Conservation (phyloP, 495 filamentous ascomycete genomes). For the Sporormia fimetaria region DNA sequence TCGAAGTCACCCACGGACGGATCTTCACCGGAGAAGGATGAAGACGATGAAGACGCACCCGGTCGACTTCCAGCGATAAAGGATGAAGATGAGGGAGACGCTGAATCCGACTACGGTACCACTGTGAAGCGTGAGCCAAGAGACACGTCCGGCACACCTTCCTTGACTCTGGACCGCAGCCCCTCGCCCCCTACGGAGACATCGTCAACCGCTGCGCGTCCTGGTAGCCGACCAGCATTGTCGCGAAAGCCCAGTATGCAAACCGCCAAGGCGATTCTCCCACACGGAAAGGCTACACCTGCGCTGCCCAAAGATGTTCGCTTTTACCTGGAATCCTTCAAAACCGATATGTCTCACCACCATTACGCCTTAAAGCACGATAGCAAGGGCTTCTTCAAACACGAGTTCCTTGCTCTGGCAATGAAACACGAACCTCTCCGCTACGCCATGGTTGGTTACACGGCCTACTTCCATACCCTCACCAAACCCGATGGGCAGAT, state of each 20-base stretch:
- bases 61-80: constrained; percentile 48
- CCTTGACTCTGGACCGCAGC: constrained; percentile 25
- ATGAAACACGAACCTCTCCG: constrained; percentile 70
- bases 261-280: constrained; percentile 14
- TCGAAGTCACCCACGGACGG: constrained; percentile 32
- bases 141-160: constrained; percentile 27
- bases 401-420: constrained; percentile 57
- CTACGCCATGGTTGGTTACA: constrained; percentile 81
- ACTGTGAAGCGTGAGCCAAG: constrained; percentile 26
- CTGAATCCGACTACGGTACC: constrained; percentile 28
- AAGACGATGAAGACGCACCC: constrained; percentile 42
- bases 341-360: constrained; percentile 58
- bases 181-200: constrained; percentile 30
- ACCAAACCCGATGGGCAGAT: constrained; percentile 56
- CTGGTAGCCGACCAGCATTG: constrained; percentile 4
- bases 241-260: constrained; percentile 15
- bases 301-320: constrained; percentile 44
- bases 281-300: constrained; percentile 3
- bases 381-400: constrained; percentile 57
- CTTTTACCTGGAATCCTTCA: constrained; percentile 69
- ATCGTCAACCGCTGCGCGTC: constrained; percentile 10
- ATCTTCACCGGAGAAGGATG: constrained; percentile 46
- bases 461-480: constrained; percentile 76
- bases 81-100: constrained; percentile 53
- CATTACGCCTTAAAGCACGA: constrained; percentile 71